phyloP scores from a whole-genome alignment of 176 grass and related monocot species.

The Carex pumila region DNA sequence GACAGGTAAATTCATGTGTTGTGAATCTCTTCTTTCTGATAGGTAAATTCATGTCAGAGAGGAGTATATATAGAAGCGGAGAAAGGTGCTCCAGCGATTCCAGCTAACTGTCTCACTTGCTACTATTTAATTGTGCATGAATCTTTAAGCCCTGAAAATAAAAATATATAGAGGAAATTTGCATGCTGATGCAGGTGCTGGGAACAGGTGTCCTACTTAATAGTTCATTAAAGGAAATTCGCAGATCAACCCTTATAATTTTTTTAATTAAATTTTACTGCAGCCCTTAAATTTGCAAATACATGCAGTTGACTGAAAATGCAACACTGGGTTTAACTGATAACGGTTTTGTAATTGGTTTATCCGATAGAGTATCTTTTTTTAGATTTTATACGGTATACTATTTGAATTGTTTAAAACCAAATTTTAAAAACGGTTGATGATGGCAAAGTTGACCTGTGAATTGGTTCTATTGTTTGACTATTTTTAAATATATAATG shows the following conservation, averaged over 20 bases:
- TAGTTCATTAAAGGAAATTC: background rate
- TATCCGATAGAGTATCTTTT: background rate
- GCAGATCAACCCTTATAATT: background rate
- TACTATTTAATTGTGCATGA: slow-evolving; percentile 3
- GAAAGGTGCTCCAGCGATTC: background rate
- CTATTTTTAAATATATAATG: background rate
- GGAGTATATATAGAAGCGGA: background rate
- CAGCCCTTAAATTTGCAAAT: background rate
- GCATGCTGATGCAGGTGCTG: slow-evolving; percentile 1
- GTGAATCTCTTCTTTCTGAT: background rate
- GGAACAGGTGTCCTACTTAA: background rate
- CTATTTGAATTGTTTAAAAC: background rate
- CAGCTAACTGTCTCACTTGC: slow-evolving; percentile 3
- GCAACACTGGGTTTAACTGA: background rate
- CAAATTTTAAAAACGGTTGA: background rate
- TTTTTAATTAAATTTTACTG: background rate
- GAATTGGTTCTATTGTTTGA: background rate
- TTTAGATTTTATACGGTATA: background rate
- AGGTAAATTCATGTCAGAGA: background rate
- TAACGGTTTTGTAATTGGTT: background rate
- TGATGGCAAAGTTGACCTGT: slow-evolving; percentile 1
- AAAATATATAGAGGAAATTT: background rate
- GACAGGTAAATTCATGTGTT: background rate
- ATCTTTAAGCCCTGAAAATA: background rate
- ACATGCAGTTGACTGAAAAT: background rate